Percentiles rank a stretch among this genome's conserved stretches.
Conservation (phyloP, 768 basidiomycete genomes). For the Auricularia heimuer region DNA sequence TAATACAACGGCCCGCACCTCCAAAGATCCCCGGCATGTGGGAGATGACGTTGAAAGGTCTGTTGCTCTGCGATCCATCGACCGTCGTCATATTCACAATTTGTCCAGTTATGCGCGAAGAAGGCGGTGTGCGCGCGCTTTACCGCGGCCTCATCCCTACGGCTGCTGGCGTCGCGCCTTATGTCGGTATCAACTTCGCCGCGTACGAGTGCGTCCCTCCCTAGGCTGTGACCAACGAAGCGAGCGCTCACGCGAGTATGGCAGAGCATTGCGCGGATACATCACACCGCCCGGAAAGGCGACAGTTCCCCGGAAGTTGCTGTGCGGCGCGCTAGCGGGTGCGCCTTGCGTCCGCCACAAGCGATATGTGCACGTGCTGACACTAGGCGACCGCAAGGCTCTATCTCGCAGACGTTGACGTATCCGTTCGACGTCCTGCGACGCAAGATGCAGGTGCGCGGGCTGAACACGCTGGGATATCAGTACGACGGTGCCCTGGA, state of each 20-base stretch:
- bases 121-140: constrained; percentile 80
- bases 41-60: constrained; percentile 72
- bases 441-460: constrained; percentile 91
- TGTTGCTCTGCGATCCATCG: not conserved
- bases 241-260: not conserved
- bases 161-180: constrained; percentile 80
- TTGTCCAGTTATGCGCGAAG: constrained; percentile 64
- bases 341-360: constrained; percentile 14
- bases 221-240: not conserved
- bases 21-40: constrained; percentile 38
- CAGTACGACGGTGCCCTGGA: constrained; percentile 77
- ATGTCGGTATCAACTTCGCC: constrained; percentile 79
- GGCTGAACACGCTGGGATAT: constrained; percentile 52
- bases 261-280: constrained; percentile 46
- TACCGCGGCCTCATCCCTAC: constrained; percentile 83
- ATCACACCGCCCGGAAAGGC: constrained; percentile 77
- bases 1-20: constrained; percentile 14
- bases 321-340: constrained; percentile 84
- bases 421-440: constrained; percentile 94
- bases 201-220: constrained; percentile 51
- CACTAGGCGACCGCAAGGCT: constrained; percentile 37
- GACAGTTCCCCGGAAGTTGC: constrained; percentile 56
- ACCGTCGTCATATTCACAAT: not conserved
- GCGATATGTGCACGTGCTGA: not conserved
- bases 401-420: constrained; percentile 86